A percentile compares a stretch with the other conserved stretches of the same genome.
Conservation (phyloP, 2,329 filamentous ascomycete species). For the Colletotrichum musae region DNA sequence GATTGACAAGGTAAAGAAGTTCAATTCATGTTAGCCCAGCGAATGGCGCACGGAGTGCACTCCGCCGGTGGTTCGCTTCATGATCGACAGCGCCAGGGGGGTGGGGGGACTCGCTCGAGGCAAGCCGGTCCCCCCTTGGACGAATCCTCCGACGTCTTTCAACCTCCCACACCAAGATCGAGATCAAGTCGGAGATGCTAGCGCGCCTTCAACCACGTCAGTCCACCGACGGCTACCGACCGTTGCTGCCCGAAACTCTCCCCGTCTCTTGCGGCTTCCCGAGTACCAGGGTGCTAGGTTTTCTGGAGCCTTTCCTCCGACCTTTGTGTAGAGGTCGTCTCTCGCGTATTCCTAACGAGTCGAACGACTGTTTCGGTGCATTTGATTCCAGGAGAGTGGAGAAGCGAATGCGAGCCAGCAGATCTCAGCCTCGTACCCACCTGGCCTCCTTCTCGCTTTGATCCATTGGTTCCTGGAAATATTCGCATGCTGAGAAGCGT, state of each 20-base stretch:
- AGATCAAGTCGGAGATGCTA: not conserved
- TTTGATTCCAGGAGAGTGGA: too few relatives aligned
- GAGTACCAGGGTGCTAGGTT: too few relatives aligned
- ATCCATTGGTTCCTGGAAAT: too few relatives aligned
- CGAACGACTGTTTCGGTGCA: too few relatives aligned
- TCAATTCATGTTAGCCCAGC: not conserved
- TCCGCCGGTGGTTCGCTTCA: not conserved
- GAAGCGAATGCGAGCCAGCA: too few relatives aligned
- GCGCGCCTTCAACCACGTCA: not conserved
- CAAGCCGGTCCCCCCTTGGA: not conserved
- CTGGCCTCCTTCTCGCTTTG: too few relatives aligned
- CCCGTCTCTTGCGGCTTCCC: not conserved
- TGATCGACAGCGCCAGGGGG: not conserved
- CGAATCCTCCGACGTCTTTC: not conserved
- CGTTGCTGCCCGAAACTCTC: not conserved
- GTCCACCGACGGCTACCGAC: not conserved
- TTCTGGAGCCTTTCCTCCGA: too few relatives aligned
- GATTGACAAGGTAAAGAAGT: too few relatives aligned
- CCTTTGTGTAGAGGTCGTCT: too few relatives aligned
- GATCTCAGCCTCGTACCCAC: too few relatives aligned
- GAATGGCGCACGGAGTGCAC: not conserved
- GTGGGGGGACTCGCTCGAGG: not conserved
- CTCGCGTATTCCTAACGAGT: too few relatives aligned
- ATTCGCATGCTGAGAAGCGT: too few relatives aligned
- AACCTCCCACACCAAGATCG: constrained; percentile 2